Base-by-base conservation (phyloP, 176 grass and related monocot genomes). In the Luzula sylvatica region DNA sequence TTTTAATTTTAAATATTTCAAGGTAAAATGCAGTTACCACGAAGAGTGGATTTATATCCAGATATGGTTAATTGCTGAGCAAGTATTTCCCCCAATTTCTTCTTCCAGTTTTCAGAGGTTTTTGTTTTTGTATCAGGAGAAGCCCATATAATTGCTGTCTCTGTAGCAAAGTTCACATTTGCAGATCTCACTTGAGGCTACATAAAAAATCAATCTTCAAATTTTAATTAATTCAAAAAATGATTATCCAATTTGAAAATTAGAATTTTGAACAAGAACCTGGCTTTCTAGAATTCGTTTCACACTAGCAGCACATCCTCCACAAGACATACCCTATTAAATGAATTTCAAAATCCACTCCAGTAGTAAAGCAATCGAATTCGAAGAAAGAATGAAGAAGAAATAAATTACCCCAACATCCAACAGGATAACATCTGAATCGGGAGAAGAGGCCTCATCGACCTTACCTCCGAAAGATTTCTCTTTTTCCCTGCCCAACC, bases 81-180 rank as follows among this genome's bases (percentile, higher is more conserved):
- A 53, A 98, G 92, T 67, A 79, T 82, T 71, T 71, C 67, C 43
- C 85, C 85, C 78, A 98, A 68, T 13, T 77, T 74, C 47, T 82
- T 56, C 53, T 89, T 89, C 92, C 92, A 98, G 30, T 89, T 62
- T 25, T 79, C 59, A 49, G 43, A 59, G 68, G 53, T 45, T 42
- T 50, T 79, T 64, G 55, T 68, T 74, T 72, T 71, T 0, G 77
- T 67, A 3, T 82, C 53, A 35, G 7, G 9, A 1, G 9, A 35
- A 28, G 71, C 68, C 81, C 85, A 86, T 25, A 98, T 68, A 6
- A 90, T 72, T 65, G 92, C 92, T 26, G 77, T 80, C 68, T 98
- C 92, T 39, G 92, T 90, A 46, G 85, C 81, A 72, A 98, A 84
- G 53, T 98, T 98, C 22, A 98, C 92, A 50, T 55, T 98, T 56